phyloP scores from a whole-genome alignment of 345 rosid genomes.

The Camelina neglecta region DNA sequence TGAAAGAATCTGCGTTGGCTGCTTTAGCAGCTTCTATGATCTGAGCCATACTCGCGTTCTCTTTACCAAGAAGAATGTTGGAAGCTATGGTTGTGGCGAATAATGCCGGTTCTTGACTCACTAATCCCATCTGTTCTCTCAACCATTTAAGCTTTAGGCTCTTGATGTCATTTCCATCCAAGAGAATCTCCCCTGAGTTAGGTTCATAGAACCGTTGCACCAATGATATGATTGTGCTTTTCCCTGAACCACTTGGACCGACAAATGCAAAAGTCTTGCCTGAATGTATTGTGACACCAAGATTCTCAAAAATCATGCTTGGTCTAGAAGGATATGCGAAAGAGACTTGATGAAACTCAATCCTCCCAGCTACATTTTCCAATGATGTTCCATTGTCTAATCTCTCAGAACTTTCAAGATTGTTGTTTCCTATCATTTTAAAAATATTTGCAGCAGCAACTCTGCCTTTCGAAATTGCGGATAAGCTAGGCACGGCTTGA shows the following conservation, averaged over 20 bases:
- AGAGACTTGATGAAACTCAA: constrained; percentile 62
- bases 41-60: constrained; percentile 58
- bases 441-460: constrained; percentile 72
- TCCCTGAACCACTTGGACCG: constrained; percentile 94
- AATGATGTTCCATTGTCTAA: constrained; percentile 44
- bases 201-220: constrained; percentile 90
- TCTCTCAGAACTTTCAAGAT: constrained; percentile 37
- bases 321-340: constrained; percentile 78
- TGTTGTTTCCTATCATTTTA: constrained; percentile 51
- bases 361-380: constrained; percentile 56
- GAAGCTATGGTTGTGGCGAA: constrained; percentile 74
- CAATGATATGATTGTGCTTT: constrained; percentile 84
- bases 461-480: constrained; percentile 74
- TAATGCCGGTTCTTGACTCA: constrained; percentile 87
- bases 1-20: constrained; percentile 82
- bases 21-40: constrained; percentile 71
- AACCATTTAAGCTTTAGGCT: constrained; percentile 68
- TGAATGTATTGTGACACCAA: constrained; percentile 66
- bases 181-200: constrained; percentile 65
- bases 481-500: constrained; percentile 77
- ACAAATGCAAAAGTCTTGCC: constrained; percentile 75
- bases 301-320: constrained; percentile 59
- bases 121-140: constrained; percentile 87
- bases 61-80: constrained; percentile 74
- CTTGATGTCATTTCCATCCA: constrained; percentile 74